Evolutionary conservation across 1,284 basidiomycete species (phyloP), one percentile per base, ranked within the genome.

Genomic region (Mixia osmundae): DNA sequence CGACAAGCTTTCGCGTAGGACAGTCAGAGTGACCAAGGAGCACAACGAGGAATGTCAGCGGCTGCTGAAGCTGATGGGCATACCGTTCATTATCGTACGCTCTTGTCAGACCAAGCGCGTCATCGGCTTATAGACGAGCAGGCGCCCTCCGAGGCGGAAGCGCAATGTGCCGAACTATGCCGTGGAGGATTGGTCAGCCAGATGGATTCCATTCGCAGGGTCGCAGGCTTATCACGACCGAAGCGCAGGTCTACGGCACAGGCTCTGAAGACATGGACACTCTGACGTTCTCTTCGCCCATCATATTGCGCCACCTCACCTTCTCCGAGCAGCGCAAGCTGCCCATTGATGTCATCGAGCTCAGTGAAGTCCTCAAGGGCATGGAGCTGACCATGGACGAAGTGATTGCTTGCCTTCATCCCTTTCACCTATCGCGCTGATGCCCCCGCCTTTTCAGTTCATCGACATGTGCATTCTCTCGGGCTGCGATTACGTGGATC

Each of bases 201-300:
- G 19, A 15, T 45, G 16, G 16, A n/a, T 8, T 0, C 7, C 23
- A 2, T 7, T 26, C 20, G 7, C 8, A 22, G 20, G 20, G 23
- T 25, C 14, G n/a, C 8, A 14, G 14, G n/a, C n/a, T n/a, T n/a
- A n/a, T n/a, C n/a, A n/a, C n/a, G n/a, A 33, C 3, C 15, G 9
- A 12, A 11, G 15, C 23, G 82, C 77, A 80, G n/a, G n/a, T 94
- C 15, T 97, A 77, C 52, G 91, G 79, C 1, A 87, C 87, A 4
- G 91, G 91, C 5, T 94, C 85, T 1, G 91, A 97, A 59, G 91
- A 99, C 55, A 99, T 99, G 91, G 91, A 97, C 52, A 99, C 91
- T 3, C 69, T 99, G 29, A 99, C 91, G 0, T 99, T 99, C 62
- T 67, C 71, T 47, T 63, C 89, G 1, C 87, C 89, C 0, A 74